These are phyloP conservation scores for Diaporthe amygdali DNA, from an alignment of 2,329 filamentous ascomycete species.

Conservation along the genomic window DNA sequence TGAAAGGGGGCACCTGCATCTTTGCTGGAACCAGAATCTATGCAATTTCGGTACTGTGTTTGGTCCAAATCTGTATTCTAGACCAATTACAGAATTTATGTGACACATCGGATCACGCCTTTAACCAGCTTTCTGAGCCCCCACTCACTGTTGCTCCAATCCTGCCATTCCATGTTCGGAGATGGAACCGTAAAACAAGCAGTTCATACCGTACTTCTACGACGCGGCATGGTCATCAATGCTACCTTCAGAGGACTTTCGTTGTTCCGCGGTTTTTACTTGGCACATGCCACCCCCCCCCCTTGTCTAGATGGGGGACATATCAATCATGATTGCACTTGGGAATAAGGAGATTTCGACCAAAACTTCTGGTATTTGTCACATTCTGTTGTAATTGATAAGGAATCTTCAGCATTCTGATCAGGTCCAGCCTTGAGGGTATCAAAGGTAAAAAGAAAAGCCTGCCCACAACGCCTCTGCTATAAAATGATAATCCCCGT, in stretches of 20 bases:
- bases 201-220: no score
- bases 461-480: not conserved
- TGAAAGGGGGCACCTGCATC: not conserved
- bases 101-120: not conserved
- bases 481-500: not conserved
- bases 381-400: no score
- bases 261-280: no score
- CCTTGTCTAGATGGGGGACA: no score
- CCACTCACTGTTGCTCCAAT: no score
- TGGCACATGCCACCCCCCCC: no score
- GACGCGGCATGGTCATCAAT: no score
- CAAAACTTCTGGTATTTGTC: not conserved
- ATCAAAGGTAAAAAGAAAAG: not conserved
- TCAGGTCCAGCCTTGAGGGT: conserved; percentile 1
- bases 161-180: not conserved
- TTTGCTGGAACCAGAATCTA: not conserved
- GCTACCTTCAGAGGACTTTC: no score
- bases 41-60: not conserved
- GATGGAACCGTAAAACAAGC: not conserved
- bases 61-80: not conserved
- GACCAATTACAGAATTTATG: not conserved
- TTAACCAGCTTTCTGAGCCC: not conserved
- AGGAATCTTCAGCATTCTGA: not conserved
- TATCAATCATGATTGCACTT: no score
- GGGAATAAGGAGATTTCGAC: no score